Conservation (phyloP, 257 asterid species). For the Solanum chiquidenum region DNA sequence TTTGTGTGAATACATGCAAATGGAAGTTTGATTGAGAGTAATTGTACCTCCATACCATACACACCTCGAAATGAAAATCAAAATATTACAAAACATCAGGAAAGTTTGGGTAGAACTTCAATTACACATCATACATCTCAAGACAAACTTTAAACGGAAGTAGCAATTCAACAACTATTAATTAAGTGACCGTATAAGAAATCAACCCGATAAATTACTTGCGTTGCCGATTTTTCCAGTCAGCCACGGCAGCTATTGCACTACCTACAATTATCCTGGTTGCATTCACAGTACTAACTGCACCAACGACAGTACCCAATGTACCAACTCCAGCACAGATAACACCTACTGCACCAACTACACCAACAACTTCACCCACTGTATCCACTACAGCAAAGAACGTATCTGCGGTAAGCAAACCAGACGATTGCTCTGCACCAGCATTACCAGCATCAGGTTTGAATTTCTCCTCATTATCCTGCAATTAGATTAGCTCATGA, state of each 20-base stretch:
- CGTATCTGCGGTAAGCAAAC: neutral
- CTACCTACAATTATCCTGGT: neutral
- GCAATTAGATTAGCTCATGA: neutral
- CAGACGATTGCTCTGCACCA: neutral
- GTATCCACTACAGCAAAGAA: neutral
- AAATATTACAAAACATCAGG: too few species aligned
- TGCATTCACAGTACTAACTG: neutral
- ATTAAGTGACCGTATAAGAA: neutral
- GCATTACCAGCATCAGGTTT: neutral
- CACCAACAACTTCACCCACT: neutral
- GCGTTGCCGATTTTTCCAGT: neutral
- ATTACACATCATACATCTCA: neutral
- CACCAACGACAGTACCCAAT: neutral
- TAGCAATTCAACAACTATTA: too few species aligned
- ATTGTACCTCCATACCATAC: too few species aligned
- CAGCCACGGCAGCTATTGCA: neutral
- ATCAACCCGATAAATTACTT: neutral
- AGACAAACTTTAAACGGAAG: neutral
- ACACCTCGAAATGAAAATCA: too few species aligned
- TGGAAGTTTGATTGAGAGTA: neutral
- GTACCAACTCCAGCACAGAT: neutral
- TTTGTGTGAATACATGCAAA: neutral
- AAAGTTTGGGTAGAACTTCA: too few species aligned
- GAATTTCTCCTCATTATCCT: neutral
- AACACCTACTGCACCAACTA: neutral